Evolutionary conservation across 2,329 filamentous ascomycete genomes (phyloP), one percentile per base, ranked within the genome.

Genomic region (Sarocladium oryzae): DNA sequence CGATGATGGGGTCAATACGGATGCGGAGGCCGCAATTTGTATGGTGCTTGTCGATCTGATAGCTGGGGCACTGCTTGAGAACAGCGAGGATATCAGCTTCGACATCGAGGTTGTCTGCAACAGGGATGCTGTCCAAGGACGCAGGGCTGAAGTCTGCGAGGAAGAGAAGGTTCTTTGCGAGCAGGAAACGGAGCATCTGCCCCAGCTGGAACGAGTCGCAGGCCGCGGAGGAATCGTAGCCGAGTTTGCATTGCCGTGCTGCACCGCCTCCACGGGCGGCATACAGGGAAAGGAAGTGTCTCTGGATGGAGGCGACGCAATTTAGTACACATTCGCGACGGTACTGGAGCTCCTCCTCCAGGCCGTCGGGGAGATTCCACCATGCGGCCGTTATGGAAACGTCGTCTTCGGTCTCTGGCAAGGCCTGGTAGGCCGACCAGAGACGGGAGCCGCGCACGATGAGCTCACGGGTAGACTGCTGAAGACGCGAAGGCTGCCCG

Each of bases 161-260:
- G 33, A 75, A 78, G 3, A 89, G 60, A 0, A 88, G 77, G 24
- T 77, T 74, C 56, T 81, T 81, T 56, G 76, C 75, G 13, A 73
- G 69, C 32, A 90, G 77, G 65, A 90, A 90, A 57, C 82, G 82
- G 56, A 89, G 68, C 75, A 88, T 88, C 66, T 90, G 85, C 20
- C 86, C 87, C 1, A 91, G 77, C 66, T 91, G 87, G 60, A 86
- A 91, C 2, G 82, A 84, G 67, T 91, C 87, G 64, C 87, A 90
- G 37, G 85, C 81, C 2, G 77, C 67, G 55, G 82, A 86, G 2
- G 81, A 83, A 60, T 88, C 85, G 65, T 90, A 90, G 50, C 86
- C 86, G 0, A 89, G 75, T 58, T 81, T 82, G 65, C 87, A 90
- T 62, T 89, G 86, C 7, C 71, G 67, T 28, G 40, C 40, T 26